Evolutionary conservation across 2,329 filamentous ascomycete species (phyloP), one percentile per base, ranked within the genome.

Genomic region (Niveomyces coronatus): DNA sequence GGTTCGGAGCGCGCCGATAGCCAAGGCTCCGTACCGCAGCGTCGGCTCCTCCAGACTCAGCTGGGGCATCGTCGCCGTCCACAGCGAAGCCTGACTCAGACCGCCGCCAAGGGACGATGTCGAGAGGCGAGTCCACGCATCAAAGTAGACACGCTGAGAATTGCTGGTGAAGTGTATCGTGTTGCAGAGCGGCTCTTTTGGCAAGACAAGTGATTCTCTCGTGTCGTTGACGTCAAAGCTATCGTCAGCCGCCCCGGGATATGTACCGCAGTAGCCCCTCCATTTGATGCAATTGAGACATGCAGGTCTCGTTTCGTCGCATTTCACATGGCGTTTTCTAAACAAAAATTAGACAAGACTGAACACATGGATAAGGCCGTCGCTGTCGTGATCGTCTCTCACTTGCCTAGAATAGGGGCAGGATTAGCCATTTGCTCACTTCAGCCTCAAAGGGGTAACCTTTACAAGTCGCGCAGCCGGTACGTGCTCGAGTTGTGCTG

Each of bases 291-390:
- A 64, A 33, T 62, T 64, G 23, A 58, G 51, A 42, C 61, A 64
- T 5, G 58, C 53, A 14, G 61, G 61, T 26, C 58, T 57, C 17
- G 58, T 58, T 45, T 64, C 61, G 34, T 64, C 61, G 39, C 61
- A 64, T 46, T 64, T 64, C 26, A 64, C 56, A 44, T 64, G 61
- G 15, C 61, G 60, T 37, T 61, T 62, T 37, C 59, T 62, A 18
- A 15, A 17, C 3, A 26, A 14, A 29, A 13, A 24, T 24, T 28
- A 28, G 26, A 28, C n/a, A n/a, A n/a, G n/a, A n/a, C n/a, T n/a
- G n/a, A n/a, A n/a, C n/a, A n/a, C n/a, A n/a, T n/a, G n/a, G n/a
- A n/a, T n/a, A n/a, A n/a, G n/a, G n/a, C n/a, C n/a, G n/a, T n/a
- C n/a, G n/a, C n/a, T n/a, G n/a, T n/a, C n/a, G n/a, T n/a, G n/a